Conservation (phyloP, 148 eudicot species). For the Amaranthus cruentus region DNA sequence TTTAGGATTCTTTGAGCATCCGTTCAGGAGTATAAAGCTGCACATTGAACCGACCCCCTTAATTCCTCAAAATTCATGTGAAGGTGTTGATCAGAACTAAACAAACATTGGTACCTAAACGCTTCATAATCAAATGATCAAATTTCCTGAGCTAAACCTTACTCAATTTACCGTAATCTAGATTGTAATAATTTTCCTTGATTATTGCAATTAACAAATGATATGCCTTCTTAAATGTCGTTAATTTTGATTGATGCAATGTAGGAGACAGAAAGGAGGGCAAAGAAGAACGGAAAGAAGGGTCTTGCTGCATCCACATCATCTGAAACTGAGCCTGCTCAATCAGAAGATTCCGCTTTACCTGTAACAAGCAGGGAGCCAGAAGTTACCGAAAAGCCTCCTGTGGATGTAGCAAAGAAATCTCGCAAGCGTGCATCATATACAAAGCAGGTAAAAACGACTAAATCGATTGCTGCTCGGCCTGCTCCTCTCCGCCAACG, state of each 20-base stretch:
- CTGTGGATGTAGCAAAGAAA: conserved; percentile 33
- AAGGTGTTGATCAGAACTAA: too few species aligned
- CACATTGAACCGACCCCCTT: too few species aligned
- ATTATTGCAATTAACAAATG: neutral
- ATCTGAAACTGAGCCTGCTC: conserved; percentile 34
- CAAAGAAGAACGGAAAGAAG: conserved; percentile 78
- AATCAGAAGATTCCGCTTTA: conserved; percentile 26
- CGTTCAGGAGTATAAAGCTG: too few species aligned
- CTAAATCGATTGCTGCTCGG: conserved; percentile 68
- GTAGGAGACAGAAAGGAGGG: conserved; percentile 81
- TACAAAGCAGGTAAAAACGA: conserved; percentile 53
- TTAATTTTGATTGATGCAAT: conserved; percentile 9
- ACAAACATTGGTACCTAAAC: too few species aligned
- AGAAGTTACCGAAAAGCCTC: conserved; percentile 35
- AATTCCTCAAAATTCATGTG: too few species aligned
- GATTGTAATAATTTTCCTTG: neutral
- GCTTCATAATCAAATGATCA: too few species aligned
- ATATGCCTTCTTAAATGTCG: neutral
- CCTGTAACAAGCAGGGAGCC: conserved; percentile 35
- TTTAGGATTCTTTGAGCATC: too few species aligned
- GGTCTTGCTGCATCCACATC: conserved; percentile 25
- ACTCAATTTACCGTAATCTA: neutral
- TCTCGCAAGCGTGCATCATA: conserved; percentile 35
- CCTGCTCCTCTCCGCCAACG: conserved; percentile 79
- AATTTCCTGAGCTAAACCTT: neutral